phyloP scores from a whole-genome alignment of 495 filamentous ascomycete species.

The Penicillium robsamsonii region DNA sequence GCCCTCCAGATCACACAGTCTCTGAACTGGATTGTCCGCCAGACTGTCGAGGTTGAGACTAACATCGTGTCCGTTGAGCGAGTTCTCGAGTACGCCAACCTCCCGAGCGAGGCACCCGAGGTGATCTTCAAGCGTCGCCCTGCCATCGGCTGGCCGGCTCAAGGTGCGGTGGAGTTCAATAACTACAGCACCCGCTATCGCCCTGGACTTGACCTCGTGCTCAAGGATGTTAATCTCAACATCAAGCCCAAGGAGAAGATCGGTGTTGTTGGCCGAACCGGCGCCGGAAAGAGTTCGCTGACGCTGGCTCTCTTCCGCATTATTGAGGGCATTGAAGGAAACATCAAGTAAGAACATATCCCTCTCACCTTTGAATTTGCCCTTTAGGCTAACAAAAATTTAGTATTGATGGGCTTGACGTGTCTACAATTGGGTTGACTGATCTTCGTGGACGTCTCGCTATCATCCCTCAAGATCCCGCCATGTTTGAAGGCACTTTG shows the following conservation, averaged over 20 bases:
- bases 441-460: constrained; percentile 88
- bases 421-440: constrained; percentile 82
- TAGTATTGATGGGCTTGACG: constrained; percentile 82
- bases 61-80: constrained; percentile 99
- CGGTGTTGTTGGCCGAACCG: constrained; percentile 93
- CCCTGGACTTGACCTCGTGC: constrained; percentile 80
- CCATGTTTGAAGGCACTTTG: constrained; percentile 93
- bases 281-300: constrained; percentile 93
- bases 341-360: constrained; percentile 54
- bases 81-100: constrained; percentile 89
- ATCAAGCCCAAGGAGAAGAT: constrained; percentile 98
- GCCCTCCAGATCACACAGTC: constrained; percentile 95
- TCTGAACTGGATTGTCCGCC: constrained; percentile 99
- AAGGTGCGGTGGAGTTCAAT: constrained; percentile 86
- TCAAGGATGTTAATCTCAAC: constrained; percentile 86
- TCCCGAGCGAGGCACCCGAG: constrained; percentile 94
- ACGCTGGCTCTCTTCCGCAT: constrained; percentile 94
- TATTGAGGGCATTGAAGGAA: constrained; percentile 79
- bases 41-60: constrained; percentile 98
- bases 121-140: constrained; percentile 86
- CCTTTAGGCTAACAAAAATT: constrained; percentile 20
- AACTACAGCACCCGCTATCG: constrained; percentile 95
- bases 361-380: not conserved
- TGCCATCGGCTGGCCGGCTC: constrained; percentile 84
- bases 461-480: constrained; percentile 98